Evolutionary conservation across 2,329 filamentous ascomycete species (phyloP).

Genomic region (Elsinoe batatas): DNA sequence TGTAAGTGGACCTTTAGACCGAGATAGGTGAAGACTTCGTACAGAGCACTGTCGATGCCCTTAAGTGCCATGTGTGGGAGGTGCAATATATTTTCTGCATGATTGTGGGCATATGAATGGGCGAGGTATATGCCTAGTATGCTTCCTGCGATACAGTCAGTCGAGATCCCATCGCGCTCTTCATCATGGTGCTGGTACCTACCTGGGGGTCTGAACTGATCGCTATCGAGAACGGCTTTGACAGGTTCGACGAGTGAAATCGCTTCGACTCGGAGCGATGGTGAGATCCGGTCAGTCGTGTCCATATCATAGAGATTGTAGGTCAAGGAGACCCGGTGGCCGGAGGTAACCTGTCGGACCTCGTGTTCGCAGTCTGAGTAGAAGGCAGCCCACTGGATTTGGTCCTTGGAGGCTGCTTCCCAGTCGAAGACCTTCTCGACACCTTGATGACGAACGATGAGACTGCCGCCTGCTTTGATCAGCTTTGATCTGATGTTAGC

Average conservation of each 20-base stretch:
- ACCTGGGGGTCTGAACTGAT: no score
- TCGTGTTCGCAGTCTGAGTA: slow-evolving; percentile 47
- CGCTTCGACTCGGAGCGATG: background rate
- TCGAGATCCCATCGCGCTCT: no score
- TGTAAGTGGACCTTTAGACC: background rate
- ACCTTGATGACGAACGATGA: background rate
- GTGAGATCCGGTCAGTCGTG: background rate
- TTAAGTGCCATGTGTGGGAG: background rate
- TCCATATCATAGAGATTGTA: slow-evolving; percentile 36
- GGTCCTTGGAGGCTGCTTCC: background rate
- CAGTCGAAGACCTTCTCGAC: background rate
- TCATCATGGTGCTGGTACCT: no score
- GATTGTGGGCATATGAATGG: background rate
- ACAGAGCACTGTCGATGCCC: background rate
- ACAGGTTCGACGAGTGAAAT: background rate
- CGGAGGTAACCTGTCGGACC: slow-evolving; percentile 39
- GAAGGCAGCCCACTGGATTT: slow-evolving; percentile 43
- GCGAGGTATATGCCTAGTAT: background rate
- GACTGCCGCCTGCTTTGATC: background rate
- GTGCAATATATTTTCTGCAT: no score
- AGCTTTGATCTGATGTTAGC: background rate
- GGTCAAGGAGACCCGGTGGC: slow-evolving; percentile 48
- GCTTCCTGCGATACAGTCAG: background rate
- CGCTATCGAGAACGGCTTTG: background rate
- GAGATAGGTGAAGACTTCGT: background rate